A percentile compares a stretch with the other conserved stretches of the same genome.
Evolutionary conservation across 768 basidiomycete species (phyloP).

Genomic region (Suillus occidentalis): DNA sequence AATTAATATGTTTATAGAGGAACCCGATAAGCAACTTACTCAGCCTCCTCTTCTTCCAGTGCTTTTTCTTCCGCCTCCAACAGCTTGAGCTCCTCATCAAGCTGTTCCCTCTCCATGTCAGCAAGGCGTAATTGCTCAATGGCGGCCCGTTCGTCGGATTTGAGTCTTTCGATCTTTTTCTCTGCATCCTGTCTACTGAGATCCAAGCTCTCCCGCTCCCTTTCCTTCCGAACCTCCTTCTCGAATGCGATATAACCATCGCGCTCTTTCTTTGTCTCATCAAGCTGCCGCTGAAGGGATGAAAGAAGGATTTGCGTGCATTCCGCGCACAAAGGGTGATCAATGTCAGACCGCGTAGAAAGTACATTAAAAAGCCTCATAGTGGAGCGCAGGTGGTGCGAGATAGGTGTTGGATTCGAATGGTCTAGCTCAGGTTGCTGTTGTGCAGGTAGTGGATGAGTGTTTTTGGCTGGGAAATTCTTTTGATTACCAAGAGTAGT

Average conservation of each 20-base stretch:
- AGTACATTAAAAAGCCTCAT: slow-evolving; percentile 74
- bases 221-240: slow-evolving; percentile 80
- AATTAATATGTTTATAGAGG: background rate
- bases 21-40: slow-evolving; percentile 47
- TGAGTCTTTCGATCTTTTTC: slow-evolving; percentile 71
- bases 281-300: slow-evolving; percentile 75
- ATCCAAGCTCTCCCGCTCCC: slow-evolving; percentile 66
- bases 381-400: slow-evolving; percentile 76
- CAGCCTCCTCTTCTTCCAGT: slow-evolving; percentile 81
- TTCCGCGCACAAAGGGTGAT: slow-evolving; percentile 94
- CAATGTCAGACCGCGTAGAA: slow-evolving; percentile 75
- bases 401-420: slow-evolving; percentile 69
- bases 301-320: slow-evolving; percentile 83
- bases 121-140: slow-evolving; percentile 74
- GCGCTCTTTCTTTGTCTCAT: slow-evolving; percentile 88
- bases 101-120: slow-evolving; percentile 72
- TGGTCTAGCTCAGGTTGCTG: slow-evolving; percentile 51
- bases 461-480: slow-evolving; percentile 24
- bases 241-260: slow-evolving; percentile 95
- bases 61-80: slow-evolving; percentile 77
- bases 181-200: slow-evolving; percentile 64
- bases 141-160: slow-evolving; percentile 63
- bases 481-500: slow-evolving; percentile 37
- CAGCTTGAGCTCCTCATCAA: slow-evolving; percentile 68
- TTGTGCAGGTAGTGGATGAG: slow-evolving; percentile 26